Conservation (phyloP, 2,329 filamentous ascomycete species). For the Zopfia rhizophila region DNA sequence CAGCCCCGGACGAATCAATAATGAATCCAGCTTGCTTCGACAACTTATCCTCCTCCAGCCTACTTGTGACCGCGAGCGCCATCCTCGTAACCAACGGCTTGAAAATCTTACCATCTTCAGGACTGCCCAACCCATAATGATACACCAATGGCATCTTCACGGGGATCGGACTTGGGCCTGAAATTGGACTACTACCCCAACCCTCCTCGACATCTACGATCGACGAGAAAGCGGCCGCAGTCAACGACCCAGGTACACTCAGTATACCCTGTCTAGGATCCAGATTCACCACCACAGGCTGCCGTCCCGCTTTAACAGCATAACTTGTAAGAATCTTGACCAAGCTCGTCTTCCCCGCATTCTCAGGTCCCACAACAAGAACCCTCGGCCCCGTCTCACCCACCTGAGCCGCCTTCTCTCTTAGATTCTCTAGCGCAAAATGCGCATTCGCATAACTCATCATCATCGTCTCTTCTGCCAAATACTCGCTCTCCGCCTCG, state of each 20-base stretch:
- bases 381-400: slow-evolving; percentile 77
- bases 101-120: slow-evolving; percentile 77
- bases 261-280: slow-evolving; percentile 77
- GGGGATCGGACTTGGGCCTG: slow-evolving; percentile 85
- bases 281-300: slow-evolving; percentile 85
- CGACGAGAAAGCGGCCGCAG: slow-evolving; percentile 85
- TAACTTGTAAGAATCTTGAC: slow-evolving; percentile 82
- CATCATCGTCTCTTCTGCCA: slow-evolving; percentile 83
- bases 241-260: slow-evolving; percentile 76
- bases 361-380: slow-evolving; percentile 80
- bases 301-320: slow-evolving; percentile 76
- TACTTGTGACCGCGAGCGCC: slow-evolving; percentile 79
- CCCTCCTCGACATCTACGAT: slow-evolving; percentile 89
- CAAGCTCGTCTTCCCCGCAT: slow-evolving; percentile 85
- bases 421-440: slow-evolving; percentile 80
- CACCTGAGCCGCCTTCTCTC: slow-evolving; percentile 66
- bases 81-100: slow-evolving; percentile 78
- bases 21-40: slow-evolving; percentile 81
- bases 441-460: slow-evolving; percentile 86
- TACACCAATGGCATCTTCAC: slow-evolving; percentile 94
- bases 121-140: slow-evolving; percentile 79
- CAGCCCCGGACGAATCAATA: slow-evolving; percentile 81
- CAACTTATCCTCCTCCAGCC: slow-evolving; percentile 78
- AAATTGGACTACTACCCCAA: slow-evolving; percentile 91
- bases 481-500: slow-evolving; percentile 74